phyloP scores from a whole-genome alignment of 371 early-diverging fungal genomes.

The Mucor plumbeus region DNA sequence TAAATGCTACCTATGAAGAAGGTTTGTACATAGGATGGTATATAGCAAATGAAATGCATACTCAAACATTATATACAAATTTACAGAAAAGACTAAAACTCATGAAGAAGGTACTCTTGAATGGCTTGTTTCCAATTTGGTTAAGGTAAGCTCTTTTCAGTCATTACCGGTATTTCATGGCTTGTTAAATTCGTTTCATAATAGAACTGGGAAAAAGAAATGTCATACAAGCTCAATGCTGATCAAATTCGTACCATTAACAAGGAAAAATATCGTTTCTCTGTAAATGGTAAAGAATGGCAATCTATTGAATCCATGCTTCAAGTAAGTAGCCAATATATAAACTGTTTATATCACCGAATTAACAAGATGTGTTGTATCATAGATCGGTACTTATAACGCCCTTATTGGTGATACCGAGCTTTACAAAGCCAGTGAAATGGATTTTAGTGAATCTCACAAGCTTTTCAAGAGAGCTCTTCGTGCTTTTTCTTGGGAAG shows the following conservation, averaged over 20 bases:
- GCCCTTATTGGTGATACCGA: conserved; percentile 62
- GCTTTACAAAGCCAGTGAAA: conserved; percentile 56
- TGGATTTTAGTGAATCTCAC: conserved; percentile 57
- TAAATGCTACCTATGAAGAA: conserved; percentile 49
- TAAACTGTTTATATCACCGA: background rate
- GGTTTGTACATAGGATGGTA: conserved; percentile 21
- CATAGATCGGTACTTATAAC: conserved; percentile 58
- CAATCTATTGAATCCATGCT: conserved; percentile 54
- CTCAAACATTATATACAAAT: background rate
- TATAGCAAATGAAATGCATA: background rate
- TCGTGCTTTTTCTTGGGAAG: conserved; percentile 59
- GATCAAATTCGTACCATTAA: conserved; percentile 59
- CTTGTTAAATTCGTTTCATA: background rate
- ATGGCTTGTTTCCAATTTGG: conserved; percentile 55
- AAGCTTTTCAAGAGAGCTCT: conserved; percentile 56
- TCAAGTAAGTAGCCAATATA: conserved; percentile 23
- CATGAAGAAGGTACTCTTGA: conserved; percentile 54
- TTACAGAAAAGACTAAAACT: conserved; percentile 38
- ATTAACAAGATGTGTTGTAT: background rate
- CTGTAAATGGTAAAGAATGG: conserved; percentile 49
- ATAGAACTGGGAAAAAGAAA: conserved; percentile 64
- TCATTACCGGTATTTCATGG: background rate
- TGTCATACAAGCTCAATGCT: conserved; percentile 55
- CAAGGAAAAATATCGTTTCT: conserved; percentile 49
- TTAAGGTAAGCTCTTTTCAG: conserved; percentile 39